These are phyloP conservation scores for Cornus controversa DNA, from an alignment of 148 eudicot species.

Conservation along the genomic window DNA sequence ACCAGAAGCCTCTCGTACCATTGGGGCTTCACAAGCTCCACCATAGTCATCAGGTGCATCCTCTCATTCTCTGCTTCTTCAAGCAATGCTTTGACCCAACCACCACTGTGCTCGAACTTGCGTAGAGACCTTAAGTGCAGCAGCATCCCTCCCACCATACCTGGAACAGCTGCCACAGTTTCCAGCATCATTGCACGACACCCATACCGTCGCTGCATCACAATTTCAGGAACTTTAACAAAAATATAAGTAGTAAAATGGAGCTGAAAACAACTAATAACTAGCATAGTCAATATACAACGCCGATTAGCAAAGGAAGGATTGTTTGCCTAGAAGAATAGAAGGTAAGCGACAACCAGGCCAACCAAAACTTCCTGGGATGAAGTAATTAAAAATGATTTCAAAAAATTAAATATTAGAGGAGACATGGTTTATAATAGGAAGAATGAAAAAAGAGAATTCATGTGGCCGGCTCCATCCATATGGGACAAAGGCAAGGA, in stretches of 20 bases:
- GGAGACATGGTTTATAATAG: too few relatives aligned
- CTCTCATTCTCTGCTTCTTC: constrained; percentile 98
- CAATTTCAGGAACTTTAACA: neutral
- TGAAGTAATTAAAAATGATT: too few relatives aligned
- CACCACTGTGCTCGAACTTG: constrained; percentile 82
- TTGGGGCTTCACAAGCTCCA: constrained; percentile 82
- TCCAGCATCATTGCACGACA: constrained; percentile 99
- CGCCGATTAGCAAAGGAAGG: too few relatives aligned
- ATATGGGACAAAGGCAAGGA: too few relatives aligned
- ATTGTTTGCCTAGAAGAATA: too few relatives aligned
- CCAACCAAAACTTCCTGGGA: too few relatives aligned
- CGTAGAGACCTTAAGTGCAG: constrained; percentile 84
- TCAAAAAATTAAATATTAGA: too few relatives aligned
- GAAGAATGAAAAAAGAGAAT: too few relatives aligned
- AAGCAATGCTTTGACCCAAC: constrained; percentile 89
- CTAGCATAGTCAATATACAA: too few relatives aligned
- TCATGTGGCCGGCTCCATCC: too few relatives aligned
- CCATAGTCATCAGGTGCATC: constrained; percentile 96
- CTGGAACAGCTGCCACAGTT: constrained; percentile 92
- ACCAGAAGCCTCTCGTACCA: constrained; percentile 88
- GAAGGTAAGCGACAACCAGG: too few relatives aligned
- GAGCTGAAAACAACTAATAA: neutral
- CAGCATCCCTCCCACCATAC: constrained; percentile 76
- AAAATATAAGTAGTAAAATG: neutral
- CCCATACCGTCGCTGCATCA: constrained; percentile 71